Evolutionary conservation across 2,329 filamentous ascomycete genomes (phyloP), one percentile per base, ranked within the genome.

Genomic region (Apiospora aurea): DNA sequence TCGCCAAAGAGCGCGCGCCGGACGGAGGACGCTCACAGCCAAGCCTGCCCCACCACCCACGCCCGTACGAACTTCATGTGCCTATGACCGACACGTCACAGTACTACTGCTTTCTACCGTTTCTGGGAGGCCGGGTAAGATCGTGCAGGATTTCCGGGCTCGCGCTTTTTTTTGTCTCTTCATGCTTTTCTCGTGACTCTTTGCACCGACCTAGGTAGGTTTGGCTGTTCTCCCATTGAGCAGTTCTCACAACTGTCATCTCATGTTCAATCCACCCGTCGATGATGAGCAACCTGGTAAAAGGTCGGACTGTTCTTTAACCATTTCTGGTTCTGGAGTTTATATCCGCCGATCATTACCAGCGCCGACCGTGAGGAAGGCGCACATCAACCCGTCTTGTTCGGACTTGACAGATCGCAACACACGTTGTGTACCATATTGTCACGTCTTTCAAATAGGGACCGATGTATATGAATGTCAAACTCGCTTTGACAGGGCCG

Each of bases 271-370:
- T 68, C 41, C 41, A 68, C 66, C 66, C 49, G 68, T 71, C 72
- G 21, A 70, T 73, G 72, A 73, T 73, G 72, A 71, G 47, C 70
- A 69, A 70, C n/a, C 44, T 73, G 72, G 72, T 73, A 73, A 73
- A 73, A 73, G 72, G 72, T 73, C 72, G 72, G 72, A 73, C 72
- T 71, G 68, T 67, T 73, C 53, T 34, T 38, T 11, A n/a, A 49
- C 70, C 72, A 67, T 57, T 73, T 73, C 72, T 73, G 72, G 72
- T 73, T 73, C 41, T 49, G 70, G 49, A 70, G 43, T 70, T 61
- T 73, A 64, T 70, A 71, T 69, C 68, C 46, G 64, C 70, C 47
- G 72, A 34, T 41, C 57, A 10, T n/a, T 61, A 64, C 13, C 46
- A 49, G 24, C 67, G 69, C 69, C n/a, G 26, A 64, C 64, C 47